Percentiles rank a stretch among this genome's conserved stretches.
Conservation (phyloP, 495 filamentous ascomycete species). For the Lasiosphaeris hirsuta region DNA sequence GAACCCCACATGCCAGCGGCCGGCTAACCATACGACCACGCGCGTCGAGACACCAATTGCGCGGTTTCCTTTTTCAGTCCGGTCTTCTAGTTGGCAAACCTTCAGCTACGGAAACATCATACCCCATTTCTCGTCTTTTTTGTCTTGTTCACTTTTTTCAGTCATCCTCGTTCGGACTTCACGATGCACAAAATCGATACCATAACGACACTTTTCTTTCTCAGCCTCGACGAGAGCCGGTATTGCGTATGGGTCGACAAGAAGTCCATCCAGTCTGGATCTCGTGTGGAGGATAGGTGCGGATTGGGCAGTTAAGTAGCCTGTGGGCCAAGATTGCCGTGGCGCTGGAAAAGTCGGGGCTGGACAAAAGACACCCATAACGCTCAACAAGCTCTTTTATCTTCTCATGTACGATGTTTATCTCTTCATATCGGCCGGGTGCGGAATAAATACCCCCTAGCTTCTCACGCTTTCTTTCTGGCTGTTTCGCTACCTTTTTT, state of each 20-base stretch:
- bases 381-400: constrained; percentile 1
- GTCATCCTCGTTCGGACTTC: neutral
- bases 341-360: constrained; percentile 10
- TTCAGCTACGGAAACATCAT: constrained; percentile 16
- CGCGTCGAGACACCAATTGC: constrained; percentile 3
- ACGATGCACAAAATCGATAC: constrained; percentile 14
- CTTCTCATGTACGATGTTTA: constrained; percentile 25
- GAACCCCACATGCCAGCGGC: neutral
- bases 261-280: neutral
- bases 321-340: neutral
- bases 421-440: constrained; percentile 11
- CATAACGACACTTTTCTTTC: constrained; percentile 7
- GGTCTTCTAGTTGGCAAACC: neutral
- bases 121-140: constrained; percentile 16
- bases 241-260: neutral
- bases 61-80: constrained; percentile 3
- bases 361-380: neutral
- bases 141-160: neutral
- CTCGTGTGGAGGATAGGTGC: neutral
- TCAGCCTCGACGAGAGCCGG: neutral
- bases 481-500: neutral
- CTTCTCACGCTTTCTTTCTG: neutral
- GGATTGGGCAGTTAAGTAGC: neutral
- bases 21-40: neutral
- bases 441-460: too few species aligned